A percentile compares a stretch with the other conserved stretches of the same genome.
Evolutionary conservation across 192 early-diverging fungal species (phyloP).

Genomic region (Backusella tuberculispora): DNA sequence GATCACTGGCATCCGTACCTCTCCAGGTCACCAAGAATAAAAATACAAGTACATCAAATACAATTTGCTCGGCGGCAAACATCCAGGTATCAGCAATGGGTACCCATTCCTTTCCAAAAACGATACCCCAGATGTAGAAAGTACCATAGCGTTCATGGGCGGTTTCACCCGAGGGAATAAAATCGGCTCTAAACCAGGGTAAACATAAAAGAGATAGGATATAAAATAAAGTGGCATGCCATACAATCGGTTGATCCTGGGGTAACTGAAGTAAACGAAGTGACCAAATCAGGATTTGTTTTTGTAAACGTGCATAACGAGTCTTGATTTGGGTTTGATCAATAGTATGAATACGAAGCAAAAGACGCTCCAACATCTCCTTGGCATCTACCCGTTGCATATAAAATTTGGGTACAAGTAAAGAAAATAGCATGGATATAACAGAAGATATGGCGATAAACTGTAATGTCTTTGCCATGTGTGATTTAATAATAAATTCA

Average conservation of each 20-base stretch:
- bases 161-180: slow-evolving; percentile 57
- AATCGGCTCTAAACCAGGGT: slow-evolving; percentile 72
- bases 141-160: slow-evolving; percentile 45
- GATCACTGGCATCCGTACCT: slow-evolving; percentile 25
- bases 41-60: slow-evolving; percentile 28
- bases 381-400: neutral
- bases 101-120: slow-evolving; percentile 46
- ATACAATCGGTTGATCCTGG: slow-evolving; percentile 27
- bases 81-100: slow-evolving; percentile 60
- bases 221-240: slow-evolving; percentile 43
- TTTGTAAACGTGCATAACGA: neutral
- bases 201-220: slow-evolving; percentile 52
- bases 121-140: slow-evolving; percentile 60
- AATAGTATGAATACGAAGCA: slow-evolving; percentile 19
- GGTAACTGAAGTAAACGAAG: slow-evolving; percentile 44
- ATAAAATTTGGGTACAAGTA: slow-evolving; percentile 11
- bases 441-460: neutral
- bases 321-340: neutral
- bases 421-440: neutral
- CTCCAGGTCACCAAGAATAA: slow-evolving; percentile 21
- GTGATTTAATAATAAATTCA: slow-evolving; percentile 71
- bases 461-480: slow-evolving; percentile 46
- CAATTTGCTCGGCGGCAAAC: slow-evolving; percentile 28
- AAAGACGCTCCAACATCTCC: neutral
- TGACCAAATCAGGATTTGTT: slow-evolving; percentile 48